Percentiles rank a stretch among this genome's conserved stretches.
Conservation (phyloP, 345 rosid species). For the Noccaea bulbosa region DNA sequence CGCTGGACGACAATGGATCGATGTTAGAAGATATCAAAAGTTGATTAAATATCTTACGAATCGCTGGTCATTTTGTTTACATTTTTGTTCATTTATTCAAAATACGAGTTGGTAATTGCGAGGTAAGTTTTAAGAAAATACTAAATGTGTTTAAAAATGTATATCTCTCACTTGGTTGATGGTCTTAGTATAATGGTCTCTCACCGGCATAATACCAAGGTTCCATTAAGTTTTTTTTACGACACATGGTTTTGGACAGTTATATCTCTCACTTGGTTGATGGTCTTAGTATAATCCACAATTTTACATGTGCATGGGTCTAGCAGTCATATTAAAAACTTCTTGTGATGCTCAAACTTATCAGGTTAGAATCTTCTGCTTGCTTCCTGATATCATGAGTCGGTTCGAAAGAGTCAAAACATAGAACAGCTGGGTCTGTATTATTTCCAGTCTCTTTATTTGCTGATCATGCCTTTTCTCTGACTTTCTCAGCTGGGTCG, state of each 20-base stretch:
- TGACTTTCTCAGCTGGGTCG: slow-evolving; percentile 60
- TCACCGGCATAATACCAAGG: too few relatives aligned
- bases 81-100: too few relatives aligned
- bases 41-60: too few relatives aligned
- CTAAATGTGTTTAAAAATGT: not conserved
- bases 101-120: too few relatives aligned
- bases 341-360: slow-evolving; percentile 22
- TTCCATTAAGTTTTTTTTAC: not conserved
- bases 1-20: slow-evolving; percentile 89
- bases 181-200: too few relatives aligned
- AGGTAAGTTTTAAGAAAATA: not conserved
- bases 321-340: slow-evolving; percentile 29
- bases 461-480: slow-evolving; percentile 30
- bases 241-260: not conserved
- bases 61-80: too few relatives aligned
- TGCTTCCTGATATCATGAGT: slow-evolving; percentile 19
- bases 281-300: slow-evolving; percentile 4
- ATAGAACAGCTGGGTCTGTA: slow-evolving; percentile 21
- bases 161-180: too few relatives aligned
- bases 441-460: slow-evolving; percentile 23
- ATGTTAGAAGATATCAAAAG: not conserved
- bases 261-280: slow-evolving; percentile 18
- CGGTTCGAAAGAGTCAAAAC: slow-evolving; percentile 4
- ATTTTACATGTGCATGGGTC: slow-evolving; percentile 21
- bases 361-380: slow-evolving; percentile 7